These are phyloP conservation scores for Abrus pulchellus DNA, from an alignment of 306 rosid genomes.

Conservation along the genomic window DNA sequence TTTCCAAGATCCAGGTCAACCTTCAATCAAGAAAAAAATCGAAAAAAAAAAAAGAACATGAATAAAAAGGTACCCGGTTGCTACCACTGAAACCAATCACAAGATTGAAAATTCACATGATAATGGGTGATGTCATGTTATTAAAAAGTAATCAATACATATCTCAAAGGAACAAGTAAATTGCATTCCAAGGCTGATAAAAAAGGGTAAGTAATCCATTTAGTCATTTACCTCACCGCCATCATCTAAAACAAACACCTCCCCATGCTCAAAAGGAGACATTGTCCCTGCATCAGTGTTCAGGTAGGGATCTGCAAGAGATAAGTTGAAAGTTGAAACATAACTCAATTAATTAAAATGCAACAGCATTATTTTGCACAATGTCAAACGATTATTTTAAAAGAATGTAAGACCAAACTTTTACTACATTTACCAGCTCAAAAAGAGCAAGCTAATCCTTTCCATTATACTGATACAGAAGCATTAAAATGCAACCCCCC, in stretches of 20 bases:
- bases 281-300: conserved; percentile 90
- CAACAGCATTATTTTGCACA: conserved; percentile 24
- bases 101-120: conserved; percentile 13
- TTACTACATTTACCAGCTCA: conserved; percentile 21
- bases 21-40: conserved; percentile 53
- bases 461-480: not conserved
- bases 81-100: conserved; percentile 14
- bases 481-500: not conserved
- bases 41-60: conserved; percentile 33
- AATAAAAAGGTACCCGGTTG: conserved; percentile 7
- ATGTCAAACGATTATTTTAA: conserved; percentile 14
- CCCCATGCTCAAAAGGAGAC: conserved; percentile 95
- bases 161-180: conserved; percentile 10
- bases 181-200: not conserved
- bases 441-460: not conserved
- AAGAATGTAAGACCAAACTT: not conserved
- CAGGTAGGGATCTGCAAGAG: conserved; percentile 76
- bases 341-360: conserved; percentile 13
- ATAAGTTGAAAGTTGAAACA: conserved; percentile 32
- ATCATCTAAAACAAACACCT: conserved; percentile 86
- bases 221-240: conserved; percentile 77
- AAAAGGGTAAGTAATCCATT: conserved; percentile 1
- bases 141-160: conserved; percentile 2
- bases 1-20: conserved; percentile 94
- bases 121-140: not conserved